phyloP scores from a whole-genome alignment of 768 basidiomycete species.

The Tricholoma furcatifolium region DNA sequence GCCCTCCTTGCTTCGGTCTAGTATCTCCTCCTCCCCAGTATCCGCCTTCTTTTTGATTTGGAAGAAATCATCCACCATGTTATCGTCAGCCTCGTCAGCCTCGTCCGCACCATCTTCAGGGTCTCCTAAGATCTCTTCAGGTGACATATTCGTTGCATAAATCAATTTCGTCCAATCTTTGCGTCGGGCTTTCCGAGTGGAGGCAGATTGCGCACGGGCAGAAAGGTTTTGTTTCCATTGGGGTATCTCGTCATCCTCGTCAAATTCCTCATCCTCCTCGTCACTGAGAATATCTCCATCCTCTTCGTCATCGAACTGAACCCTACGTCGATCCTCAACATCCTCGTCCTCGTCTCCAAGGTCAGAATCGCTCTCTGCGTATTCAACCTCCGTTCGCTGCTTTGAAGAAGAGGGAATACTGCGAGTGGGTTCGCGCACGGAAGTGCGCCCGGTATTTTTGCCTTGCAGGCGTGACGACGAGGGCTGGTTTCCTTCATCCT shows the following conservation, averaged over 20 bases:
- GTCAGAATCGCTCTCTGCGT: conserved; percentile 82
- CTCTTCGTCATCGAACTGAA: conserved; percentile 42
- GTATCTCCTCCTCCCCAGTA: conserved; percentile 42
- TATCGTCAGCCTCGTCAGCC: conserved; percentile 21
- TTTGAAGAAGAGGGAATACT: conserved; percentile 35
- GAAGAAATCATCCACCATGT: conserved; percentile 72
- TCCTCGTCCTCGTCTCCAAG: conserved; percentile 45
- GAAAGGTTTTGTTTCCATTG: conserved; percentile 75
- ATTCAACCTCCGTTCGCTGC: conserved; percentile 49
- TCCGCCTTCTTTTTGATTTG: conserved; percentile 42
- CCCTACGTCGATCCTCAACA: conserved; percentile 23
- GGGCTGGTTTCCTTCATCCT: neutral
- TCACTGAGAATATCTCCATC: conserved; percentile 47
- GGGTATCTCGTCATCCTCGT: conserved; percentile 47
- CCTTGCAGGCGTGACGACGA: conserved; percentile 16
- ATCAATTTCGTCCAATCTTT: conserved; percentile 87
- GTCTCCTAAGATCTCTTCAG: conserved; percentile 61
- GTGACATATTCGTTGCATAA: conserved; percentile 67
- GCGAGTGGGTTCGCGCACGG: conserved; percentile 44
- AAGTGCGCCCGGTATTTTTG: conserved; percentile 50
- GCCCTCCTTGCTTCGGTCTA: conserved; percentile 71
- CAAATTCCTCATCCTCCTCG: conserved; percentile 38
- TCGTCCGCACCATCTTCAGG: conserved; percentile 32
- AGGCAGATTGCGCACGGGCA: conserved; percentile 36
- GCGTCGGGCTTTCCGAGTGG: conserved; percentile 37